Evolutionary conservation across 345 rosid genomes (phyloP), one percentile per base, ranked within the genome.

Genomic region (Orychophragmus violaceus): DNA sequence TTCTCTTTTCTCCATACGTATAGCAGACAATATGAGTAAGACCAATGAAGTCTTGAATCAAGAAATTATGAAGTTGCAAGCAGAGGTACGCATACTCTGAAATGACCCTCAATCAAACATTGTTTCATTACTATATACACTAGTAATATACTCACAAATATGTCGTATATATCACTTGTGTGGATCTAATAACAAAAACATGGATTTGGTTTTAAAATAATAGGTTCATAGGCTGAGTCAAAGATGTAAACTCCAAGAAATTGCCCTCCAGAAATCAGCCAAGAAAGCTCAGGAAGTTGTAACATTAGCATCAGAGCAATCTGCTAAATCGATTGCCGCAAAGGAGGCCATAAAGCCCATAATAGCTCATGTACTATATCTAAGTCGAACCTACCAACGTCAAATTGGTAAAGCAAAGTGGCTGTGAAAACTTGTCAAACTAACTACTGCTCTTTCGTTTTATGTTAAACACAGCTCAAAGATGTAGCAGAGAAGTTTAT

Each of bases 291-390:
- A 89, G 58, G 91, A 87, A 76, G 85, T 88, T 37, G 61, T 77
- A 79, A 61, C 72, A 58, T 23, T 77, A 69, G 90, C 87, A 64
- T 79, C 86, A 1, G 90, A 87, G 53, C 86, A 79, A 72, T 85
- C 90, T 30, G 78, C 83, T 19, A 85, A 84, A 75, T 79, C 87
- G 24, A 83, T 68, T 79, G 90, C 85, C 36, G 88, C 88, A 59
- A 87, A 87, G 68, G 95, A 90, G 60, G 95, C 82, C 55, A 90
- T 87, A 62, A 90, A 81, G 68, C 85, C 88, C 4, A 82, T 85
- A 29, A 82, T 89, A 35, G 87, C 83, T 23, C 89, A 19, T 45
- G 42, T 36, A 36, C 42, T 36, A 36, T 35, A 35, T 8, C 22
- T 17, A 44, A 17, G 22, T 7, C 18, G 48, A 44, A 17, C 49